These are phyloP conservation scores for Colletotrichum sp. DNA, from an alignment of 2,329 filamentous ascomycete genomes.

Conservation along the genomic window DNA sequence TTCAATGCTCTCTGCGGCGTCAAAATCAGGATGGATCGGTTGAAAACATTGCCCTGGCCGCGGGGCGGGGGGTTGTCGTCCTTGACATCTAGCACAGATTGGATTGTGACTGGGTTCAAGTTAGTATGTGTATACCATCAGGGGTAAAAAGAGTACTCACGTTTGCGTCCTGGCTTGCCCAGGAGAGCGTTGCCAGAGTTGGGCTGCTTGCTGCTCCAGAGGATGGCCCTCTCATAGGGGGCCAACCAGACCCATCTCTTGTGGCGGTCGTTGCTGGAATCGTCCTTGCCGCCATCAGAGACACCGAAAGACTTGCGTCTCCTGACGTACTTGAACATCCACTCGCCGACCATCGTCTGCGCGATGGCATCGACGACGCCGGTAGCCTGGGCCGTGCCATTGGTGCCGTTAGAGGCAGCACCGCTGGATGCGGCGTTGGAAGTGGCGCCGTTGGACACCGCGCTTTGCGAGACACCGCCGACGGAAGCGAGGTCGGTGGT, in stretches of 20 bases:
- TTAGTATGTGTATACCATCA: constrained; percentile 31
- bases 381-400: constrained; percentile 63
- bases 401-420: constrained; percentile 56
- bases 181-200: constrained; percentile 84
- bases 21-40: constrained; percentile 92
- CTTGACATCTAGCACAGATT: constrained; percentile 96
- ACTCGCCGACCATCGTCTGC: constrained; percentile 97
- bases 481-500: constrained; percentile 35
- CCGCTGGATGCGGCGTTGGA: constrained; percentile 34
- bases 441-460: constrained; percentile 38
- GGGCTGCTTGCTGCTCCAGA: constrained; percentile 99
- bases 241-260: constrained; percentile 99
- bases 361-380: constrained; percentile 96
- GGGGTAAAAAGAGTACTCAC: constrained; percentile 61
- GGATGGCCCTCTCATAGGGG: constrained; percentile 92
- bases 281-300: constrained; percentile 69
- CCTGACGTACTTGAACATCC: constrained; percentile 92
- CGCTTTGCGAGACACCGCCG: constrained; percentile 54
- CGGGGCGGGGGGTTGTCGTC: constrained; percentile 88
- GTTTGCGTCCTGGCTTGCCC: constrained; percentile 92
- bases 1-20: constrained; percentile 94
- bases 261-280: constrained; percentile 79
- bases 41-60: constrained; percentile 71
- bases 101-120: constrained; percentile 75
- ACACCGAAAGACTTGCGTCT: constrained; percentile 91